Evolutionary conservation across 106 monocot genomes (phyloP), one percentile per base, ranked within the genome.

Genomic region (Acorus calamus): DNA sequence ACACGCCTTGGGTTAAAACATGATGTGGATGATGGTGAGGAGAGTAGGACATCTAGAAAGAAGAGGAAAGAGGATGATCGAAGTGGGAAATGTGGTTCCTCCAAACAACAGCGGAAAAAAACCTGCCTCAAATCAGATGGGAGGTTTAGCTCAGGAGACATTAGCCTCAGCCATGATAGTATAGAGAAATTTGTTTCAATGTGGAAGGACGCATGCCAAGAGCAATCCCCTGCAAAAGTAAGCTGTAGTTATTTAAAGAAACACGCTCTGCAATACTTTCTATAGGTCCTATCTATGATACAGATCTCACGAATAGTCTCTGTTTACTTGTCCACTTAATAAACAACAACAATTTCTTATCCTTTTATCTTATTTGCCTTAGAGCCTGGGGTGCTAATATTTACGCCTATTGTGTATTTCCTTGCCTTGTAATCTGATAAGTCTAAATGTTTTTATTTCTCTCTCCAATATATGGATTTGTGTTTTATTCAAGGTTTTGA

Each of bases 131-230:
- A 28, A 28, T 28, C 28, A 28, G 28, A 28, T 28, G 28, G 28
- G 28, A 28, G 28, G 28, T 28, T 28, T 28, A 28, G 28, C 28
- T 28, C n/a, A 46, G 6, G 43, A 8, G 51, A 66, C n/a, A 59
- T 74, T 47, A 54, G 5, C 49, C 67, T 74, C 14, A 59, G 42
- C 4, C 2, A 42, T 56, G 52, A 49, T 11, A 56, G 64, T 14
- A 6, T 71, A 7, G 55, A 64, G 28, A 43, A n/a, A 13, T 71
- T 71, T 41, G 28, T 64, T 49, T 47, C 14, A 45, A 56, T 49
- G 49, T 71, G 71, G 71, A 64, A 71, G 14, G 63, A 56, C 2
- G 63, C 71, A 11, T 71, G 71, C 8, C 63, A 63, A n/a, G 64
- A 63, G 49, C 63, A 71, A n/a, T 53, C 71, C 56, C 63, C 55